These are phyloP conservation scores for Thyridium curvatum DNA, from an alignment of 2,329 filamentous ascomycete genomes.

Conservation along the genomic window DNA sequence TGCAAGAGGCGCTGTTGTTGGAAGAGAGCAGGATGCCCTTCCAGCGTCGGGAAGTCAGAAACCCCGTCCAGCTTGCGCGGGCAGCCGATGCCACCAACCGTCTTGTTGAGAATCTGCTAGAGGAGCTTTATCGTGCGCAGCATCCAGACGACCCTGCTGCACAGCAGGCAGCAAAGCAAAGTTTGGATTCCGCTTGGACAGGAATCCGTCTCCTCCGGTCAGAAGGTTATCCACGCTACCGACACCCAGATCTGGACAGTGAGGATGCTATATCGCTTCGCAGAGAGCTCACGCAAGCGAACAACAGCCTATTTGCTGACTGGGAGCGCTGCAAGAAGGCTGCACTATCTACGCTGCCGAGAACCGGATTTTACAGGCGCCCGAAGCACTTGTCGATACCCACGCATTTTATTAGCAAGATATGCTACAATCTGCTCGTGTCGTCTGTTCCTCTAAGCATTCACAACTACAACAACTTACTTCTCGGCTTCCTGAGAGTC, in stretches of 20 bases:
- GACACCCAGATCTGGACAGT: slow-evolving; percentile 13
- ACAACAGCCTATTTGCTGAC: slow-evolving; percentile 14
- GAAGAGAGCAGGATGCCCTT: slow-evolving; percentile 3
- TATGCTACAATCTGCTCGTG: slow-evolving; percentile 62
- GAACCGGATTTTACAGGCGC: too few species aligned
- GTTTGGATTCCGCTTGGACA: slow-evolving; percentile 21
- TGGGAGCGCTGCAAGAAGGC: slow-evolving; percentile 11
- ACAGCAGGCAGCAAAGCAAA: slow-evolving; percentile 10
- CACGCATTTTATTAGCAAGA: slow-evolving; percentile 29
- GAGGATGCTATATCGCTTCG: slow-evolving; percentile 11
- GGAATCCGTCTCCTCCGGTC: slow-evolving; percentile 23
- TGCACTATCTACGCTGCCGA: too few species aligned
- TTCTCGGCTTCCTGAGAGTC: slow-evolving; percentile 55
- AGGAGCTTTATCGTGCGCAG: slow-evolving; percentile 16
- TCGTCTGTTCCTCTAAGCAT: slow-evolving; percentile 57
- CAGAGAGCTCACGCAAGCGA: slow-evolving; percentile 13
- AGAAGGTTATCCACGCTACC: slow-evolving; percentile 25
- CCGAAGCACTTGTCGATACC: slow-evolving; percentile 1
- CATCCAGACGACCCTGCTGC: slow-evolving; percentile 11
- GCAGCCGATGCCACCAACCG: slow-evolving; percentile 14
- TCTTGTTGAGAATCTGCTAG: slow-evolving; percentile 22
- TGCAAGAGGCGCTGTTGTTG: background rate
- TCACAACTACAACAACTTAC: slow-evolving; percentile 64
- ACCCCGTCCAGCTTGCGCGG: slow-evolving; percentile 12
- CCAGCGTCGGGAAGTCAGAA: slow-evolving; percentile 11